Conservation (phyloP, 257 asterid species). For the Sherardia arvensis region DNA sequence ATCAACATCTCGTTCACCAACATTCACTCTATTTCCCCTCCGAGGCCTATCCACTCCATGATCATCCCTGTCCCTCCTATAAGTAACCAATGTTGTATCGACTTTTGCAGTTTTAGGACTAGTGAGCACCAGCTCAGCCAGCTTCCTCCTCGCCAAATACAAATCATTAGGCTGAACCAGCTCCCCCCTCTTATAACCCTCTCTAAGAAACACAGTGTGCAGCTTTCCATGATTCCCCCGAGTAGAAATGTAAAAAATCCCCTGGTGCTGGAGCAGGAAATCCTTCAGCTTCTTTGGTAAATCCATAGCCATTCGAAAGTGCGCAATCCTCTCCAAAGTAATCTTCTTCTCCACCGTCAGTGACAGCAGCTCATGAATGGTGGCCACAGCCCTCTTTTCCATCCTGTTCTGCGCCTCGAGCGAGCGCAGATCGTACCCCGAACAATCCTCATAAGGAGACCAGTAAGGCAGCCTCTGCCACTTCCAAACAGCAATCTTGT, state of each 20-base stretch:
- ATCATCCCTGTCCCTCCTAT: constrained; percentile 33
- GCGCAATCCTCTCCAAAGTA: constrained; percentile 71
- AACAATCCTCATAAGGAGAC: constrained; percentile 78
- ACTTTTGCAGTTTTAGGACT: constrained; percentile 65
- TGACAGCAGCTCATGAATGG: constrained; percentile 60
- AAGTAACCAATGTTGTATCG: constrained; percentile 37
- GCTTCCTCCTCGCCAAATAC: constrained; percentile 73
- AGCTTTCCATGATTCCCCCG: constrained; percentile 77
- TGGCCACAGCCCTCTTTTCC: constrained; percentile 89
- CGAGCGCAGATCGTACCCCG: constrained; percentile 72
- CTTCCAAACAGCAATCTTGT: constrained; percentile 80
- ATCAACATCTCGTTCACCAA: constrained; percentile 18
- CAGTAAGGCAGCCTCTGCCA: constrained; percentile 96
- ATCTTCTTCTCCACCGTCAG: constrained; percentile 74
- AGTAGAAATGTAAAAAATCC: constrained; percentile 72
- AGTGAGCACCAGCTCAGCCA: constrained; percentile 51
- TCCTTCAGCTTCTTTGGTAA: constrained; percentile 84
- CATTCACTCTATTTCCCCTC: constrained; percentile 3
- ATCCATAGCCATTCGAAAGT: constrained; percentile 66
- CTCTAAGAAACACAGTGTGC: constrained; percentile 85
- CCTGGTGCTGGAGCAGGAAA: constrained; percentile 81
- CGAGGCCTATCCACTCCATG: constrained; percentile 20
- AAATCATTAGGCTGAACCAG: constrained; percentile 60
- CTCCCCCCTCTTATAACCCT: constrained; percentile 80
- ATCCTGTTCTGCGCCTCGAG: constrained; percentile 81